phyloP scores from a whole-genome alignment of 1,139 yeast species.

The Magnusiomyces ingens region DNA sequence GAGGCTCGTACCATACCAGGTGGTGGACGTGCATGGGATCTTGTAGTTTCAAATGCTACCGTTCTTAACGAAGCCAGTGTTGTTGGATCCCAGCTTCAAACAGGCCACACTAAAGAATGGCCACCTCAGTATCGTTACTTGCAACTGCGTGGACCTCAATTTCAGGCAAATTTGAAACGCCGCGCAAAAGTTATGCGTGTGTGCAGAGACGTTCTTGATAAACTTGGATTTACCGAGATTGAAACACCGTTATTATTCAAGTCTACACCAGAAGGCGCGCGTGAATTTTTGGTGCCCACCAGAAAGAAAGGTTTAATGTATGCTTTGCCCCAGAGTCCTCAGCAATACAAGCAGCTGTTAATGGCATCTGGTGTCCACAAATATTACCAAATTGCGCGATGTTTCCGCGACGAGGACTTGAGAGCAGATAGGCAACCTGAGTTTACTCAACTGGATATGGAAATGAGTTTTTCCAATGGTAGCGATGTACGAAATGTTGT shows the following conservation, averaged over 20 bases:
- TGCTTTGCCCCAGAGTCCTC: constrained; percentile 96
- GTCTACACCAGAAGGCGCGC: constrained; percentile 97
- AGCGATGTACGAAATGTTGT: constrained; percentile 62
- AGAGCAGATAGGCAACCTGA: constrained; percentile 96
- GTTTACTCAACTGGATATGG: constrained; percentile 91
- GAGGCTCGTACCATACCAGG: constrained; percentile 24
- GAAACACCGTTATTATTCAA: constrained; percentile 92
- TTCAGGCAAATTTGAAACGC: constrained; percentile 51
- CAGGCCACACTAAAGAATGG: constrained; percentile 43
- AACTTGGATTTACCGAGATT: constrained; percentile 58
- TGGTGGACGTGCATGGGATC: constrained; percentile 44
- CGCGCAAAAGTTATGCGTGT: constrained; percentile 56
- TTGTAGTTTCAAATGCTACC: constrained; percentile 46
- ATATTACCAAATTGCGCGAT: constrained; percentile 86
- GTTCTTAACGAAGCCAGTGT: constrained; percentile 60
- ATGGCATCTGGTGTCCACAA: constrained; percentile 89
- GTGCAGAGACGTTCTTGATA: constrained; percentile 47
- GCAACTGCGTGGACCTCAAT: constrained; percentile 60
- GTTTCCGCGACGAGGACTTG: constrained; percentile 93
- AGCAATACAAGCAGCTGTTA: constrained; percentile 86
- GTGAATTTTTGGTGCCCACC: constrained; percentile 92
- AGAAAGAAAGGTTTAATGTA: constrained; percentile 56
- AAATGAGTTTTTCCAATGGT: constrained; percentile 75
- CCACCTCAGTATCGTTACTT: constrained; percentile 79
- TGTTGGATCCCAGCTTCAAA: constrained; percentile 65